Base-by-base conservation (phyloP, 1,139 yeast genomes). In the Wickerhamomyces sp. region DNA sequence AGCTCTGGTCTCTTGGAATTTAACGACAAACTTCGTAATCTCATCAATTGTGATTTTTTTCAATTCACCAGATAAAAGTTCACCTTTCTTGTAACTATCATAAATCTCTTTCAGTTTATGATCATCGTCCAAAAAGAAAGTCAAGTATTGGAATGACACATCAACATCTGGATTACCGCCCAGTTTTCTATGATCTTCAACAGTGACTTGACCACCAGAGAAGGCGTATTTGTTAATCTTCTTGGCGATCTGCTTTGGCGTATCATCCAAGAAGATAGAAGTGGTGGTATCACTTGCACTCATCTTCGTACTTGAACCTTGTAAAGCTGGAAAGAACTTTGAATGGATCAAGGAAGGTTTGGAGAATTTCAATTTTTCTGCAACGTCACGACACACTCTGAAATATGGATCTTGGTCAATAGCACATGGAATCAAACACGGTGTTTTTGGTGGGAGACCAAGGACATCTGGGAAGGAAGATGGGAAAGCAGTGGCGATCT, bases 351-450 rank as follows among this genome's bases (percentile, higher is more conserved):
- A 73, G 5, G 96, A 78, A 16, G 97, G 98, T 63, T 93, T 93
- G 46, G 89, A 68, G 59, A 74, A 93, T 62, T 83, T 85, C 57
- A 93, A 74, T 61, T 89, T 91, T 55, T 81, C 88, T 18, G 98
- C 96, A 45, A 93, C 98, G 58, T 93, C 99, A 63, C 99, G 75
- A 63, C 96, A 86, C 21, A 93, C 95, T 61, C 99, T 75, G 68
- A 93, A 93, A 63, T 93, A 93, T 25, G 99, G 98, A 61, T 93
- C 99, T 67, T 89, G 96, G 60, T 93, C 99, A 59, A 93, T 93
- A 31, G 99, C 99, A 72, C 98, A 93, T 26, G 99, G 99, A 61
- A 93, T 93, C 61, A 93, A 70, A 63, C 96, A 86, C 40, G 96
- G 98, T 2, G 96, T 89, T 61, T 83, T 82, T 32, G 81, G 69